Evolutionary conservation across 257 asterid species (phyloP).

Genomic region (Ligustrum vulgare): DNA sequence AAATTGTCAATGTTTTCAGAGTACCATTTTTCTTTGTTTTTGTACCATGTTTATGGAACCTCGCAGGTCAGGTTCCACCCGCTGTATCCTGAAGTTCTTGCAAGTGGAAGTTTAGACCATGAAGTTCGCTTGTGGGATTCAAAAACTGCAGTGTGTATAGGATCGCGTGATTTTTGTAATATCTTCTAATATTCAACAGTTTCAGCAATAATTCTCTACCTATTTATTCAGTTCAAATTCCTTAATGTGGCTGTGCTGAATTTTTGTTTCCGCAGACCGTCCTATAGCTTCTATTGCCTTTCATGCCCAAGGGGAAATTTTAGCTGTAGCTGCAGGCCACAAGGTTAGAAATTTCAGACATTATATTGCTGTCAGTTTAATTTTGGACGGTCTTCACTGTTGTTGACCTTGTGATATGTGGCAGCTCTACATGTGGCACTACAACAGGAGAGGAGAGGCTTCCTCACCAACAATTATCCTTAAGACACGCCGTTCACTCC

Average conservation of each 20-base stretch:
- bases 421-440: constrained; percentile 96
- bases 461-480: constrained; percentile 79
- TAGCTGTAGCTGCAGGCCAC: constrained; percentile 98
- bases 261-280: constrained; percentile 57
- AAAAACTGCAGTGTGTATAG: constrained; percentile 80
- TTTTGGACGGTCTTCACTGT: constrained; percentile 15
- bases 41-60: constrained; percentile 29
- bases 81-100: constrained; percentile 73
- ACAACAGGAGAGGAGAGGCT: constrained; percentile 75
- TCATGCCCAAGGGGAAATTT: constrained; percentile 91
- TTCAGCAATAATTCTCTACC: neutral
- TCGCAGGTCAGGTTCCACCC: constrained; percentile 96
- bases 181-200: constrained; percentile 21
- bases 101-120: constrained; percentile 98
- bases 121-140: constrained; percentile 97
- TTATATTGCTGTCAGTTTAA: constrained; percentile 14
- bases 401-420: constrained; percentile 35
- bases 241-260: constrained; percentile 15
- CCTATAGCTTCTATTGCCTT: constrained; percentile 98
- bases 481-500: constrained; percentile 91
- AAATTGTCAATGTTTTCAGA: no score
- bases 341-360: constrained; percentile 59
- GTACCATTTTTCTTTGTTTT: constrained; percentile 13
- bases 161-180: constrained; percentile 91
- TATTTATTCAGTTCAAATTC: constrained; percentile 13